Base-by-base conservation (phyloP, 2,329 filamentous ascomycete genomes). In the Metarhizium rileyi region DNA sequence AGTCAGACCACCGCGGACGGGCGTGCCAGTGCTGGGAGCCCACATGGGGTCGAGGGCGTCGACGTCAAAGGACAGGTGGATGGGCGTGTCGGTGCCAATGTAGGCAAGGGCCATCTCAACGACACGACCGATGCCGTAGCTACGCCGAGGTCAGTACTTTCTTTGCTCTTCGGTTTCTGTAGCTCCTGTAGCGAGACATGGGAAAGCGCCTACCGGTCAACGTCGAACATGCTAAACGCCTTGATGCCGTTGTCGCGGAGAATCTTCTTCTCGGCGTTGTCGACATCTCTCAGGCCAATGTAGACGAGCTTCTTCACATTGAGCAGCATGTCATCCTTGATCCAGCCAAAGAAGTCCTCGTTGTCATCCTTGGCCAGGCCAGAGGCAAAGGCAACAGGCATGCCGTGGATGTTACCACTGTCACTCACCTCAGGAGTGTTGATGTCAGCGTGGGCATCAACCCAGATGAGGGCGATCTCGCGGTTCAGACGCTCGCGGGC, bases 81-180 rank as follows among this genome's bases (percentile, higher is more conserved):
- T 96, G 40, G 93, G 93, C 0, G 90, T 96, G 66, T 97, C 93
- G 62, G 75, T 81, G 59, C 93, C 93, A 57, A 97, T 95, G 73
- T 96, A 90, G 28, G 85, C 91, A 48, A 98, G 77, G n/a, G 91
- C 91, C 91, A 96, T 95, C 63, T 97, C 93, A 72, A 98, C 90
- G 56, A 98, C 89, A 56, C 85, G 86, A 49, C 93, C 93, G 61
- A 98, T 98, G 44, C 93, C 93, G 64, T 97, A 78, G 48, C 88
- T 90, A 18, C 10, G 50, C 23, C 1, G 47, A 33, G 57, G 57
- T 43, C 12, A 38, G 25, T 16, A 22, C 18, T 6, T 12, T 18
- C n/a, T n/a, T n/a, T n/a, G n/a, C n/a, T n/a, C n/a, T n/a, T n/a
- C n/a, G n/a, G n/a, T n/a, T n/a, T n/a, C n/a, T n/a, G n/a, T n/a